Evolutionary conservation across 352 stramenopile species (phyloP).

Genomic region (Phytophthora pseudosyringae): DNA sequence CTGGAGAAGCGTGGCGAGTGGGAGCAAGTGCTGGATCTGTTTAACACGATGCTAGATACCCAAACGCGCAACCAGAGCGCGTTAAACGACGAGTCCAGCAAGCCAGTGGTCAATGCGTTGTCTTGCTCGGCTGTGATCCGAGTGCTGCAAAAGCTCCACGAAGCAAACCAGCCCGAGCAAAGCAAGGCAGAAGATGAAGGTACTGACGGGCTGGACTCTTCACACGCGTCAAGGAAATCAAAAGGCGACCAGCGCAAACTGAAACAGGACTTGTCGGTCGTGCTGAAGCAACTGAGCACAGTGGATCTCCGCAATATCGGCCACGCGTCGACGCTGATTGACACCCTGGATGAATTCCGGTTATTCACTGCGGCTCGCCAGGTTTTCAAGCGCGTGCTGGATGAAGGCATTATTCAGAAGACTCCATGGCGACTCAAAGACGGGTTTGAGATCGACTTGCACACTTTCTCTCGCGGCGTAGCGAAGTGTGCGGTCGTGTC

Average conservation of each 20-base stretch:
- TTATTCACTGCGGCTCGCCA: conserved; percentile 54
- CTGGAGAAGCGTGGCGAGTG: conserved; percentile 58
- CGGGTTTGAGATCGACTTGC: conserved; percentile 73
- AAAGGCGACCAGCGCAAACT: conserved; percentile 27
- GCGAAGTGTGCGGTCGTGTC: conserved; percentile 77
- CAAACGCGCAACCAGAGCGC: conserved; percentile 31
- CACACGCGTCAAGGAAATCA: conserved; percentile 2
- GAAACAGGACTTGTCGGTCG: conserved; percentile 51
- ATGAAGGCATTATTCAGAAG: conserved; percentile 48
- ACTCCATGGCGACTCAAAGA: conserved; percentile 60
- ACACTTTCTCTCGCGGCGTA: conserved; percentile 68
- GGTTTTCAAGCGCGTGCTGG: conserved; percentile 57
- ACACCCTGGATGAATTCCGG: conserved; percentile 59
- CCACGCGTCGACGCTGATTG: conserved; percentile 63
- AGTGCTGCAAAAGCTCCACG: conserved; percentile 49
- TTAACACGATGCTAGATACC: conserved; percentile 59
- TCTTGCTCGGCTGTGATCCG: conserved; percentile 56
- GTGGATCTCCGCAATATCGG: conserved; percentile 52
- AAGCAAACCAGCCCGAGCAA: conserved; percentile 11
- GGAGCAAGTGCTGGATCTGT: conserved; percentile 55
- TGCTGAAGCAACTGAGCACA: conserved; percentile 51
- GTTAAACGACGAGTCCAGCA: conserved; percentile 1
- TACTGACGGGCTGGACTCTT: background rate
- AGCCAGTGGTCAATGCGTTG: conserved; percentile 53
- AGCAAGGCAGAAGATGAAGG: conserved; percentile 1